Percentiles rank a stretch among this genome's conserved stretches.
These are phyloP conservation scores for Thecaphora thlaspeos DNA, from an alignment of 1,284 basidiomycete genomes.

Conservation along the genomic window DNA sequence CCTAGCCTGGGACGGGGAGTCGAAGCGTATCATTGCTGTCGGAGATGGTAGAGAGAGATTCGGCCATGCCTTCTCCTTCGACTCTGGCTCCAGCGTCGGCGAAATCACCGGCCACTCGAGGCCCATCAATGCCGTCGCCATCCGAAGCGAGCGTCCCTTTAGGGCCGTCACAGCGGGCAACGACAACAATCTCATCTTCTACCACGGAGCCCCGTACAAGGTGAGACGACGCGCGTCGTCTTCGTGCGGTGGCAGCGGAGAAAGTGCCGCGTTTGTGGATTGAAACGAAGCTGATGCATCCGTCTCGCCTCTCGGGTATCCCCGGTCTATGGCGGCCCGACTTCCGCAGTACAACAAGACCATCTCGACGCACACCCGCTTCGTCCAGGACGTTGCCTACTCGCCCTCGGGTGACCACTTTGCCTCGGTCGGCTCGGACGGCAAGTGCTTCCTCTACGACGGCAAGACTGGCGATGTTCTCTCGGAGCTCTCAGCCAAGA, in stretches of 20 bases:
- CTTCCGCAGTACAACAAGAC: slow-evolving; percentile 34
- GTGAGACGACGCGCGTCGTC: slow-evolving; percentile 59
- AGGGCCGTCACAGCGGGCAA: slow-evolving; percentile 69
- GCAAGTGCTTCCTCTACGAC: slow-evolving; percentile 84
- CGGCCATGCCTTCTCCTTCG: slow-evolving; percentile 58
- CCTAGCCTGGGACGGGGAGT: slow-evolving; percentile 90
- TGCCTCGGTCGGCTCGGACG: slow-evolving; percentile 86
- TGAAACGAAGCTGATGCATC: no score
- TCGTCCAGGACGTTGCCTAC: slow-evolving; percentile 88
- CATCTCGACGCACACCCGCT: slow-evolving; percentile 74
- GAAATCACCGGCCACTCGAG: slow-evolving; percentile 92
- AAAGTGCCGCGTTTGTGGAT: no score
- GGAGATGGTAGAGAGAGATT: slow-evolving; percentile 86
- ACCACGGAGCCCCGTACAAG: slow-evolving; percentile 69
- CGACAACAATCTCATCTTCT: slow-evolving; percentile 77
- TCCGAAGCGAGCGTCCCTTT: slow-evolving; percentile 85
- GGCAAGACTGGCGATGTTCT: slow-evolving; percentile 77
- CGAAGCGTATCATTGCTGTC: slow-evolving; percentile 89
- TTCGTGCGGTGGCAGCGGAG: no score
- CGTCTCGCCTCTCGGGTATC: no score
- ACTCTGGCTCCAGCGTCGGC: slow-evolving; percentile 79
- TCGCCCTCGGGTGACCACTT: slow-evolving; percentile 67
- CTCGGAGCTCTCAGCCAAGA: slow-evolving; percentile 25
- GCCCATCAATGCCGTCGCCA: slow-evolving; percentile 87
- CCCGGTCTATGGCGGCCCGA: no score